Conservation (phyloP, 306 rosid species). For the Fragaria vesca region DNA sequence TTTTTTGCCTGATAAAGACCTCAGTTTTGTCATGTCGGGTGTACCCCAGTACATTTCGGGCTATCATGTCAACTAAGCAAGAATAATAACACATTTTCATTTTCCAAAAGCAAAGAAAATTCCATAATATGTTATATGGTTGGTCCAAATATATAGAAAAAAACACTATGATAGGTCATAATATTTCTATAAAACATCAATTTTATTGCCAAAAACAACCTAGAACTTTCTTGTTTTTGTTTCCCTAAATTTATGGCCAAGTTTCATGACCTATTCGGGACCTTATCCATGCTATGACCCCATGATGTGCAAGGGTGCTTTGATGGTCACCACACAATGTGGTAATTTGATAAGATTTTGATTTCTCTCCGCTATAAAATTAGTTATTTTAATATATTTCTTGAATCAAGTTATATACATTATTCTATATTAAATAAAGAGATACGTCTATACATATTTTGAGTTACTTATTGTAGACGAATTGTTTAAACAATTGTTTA, state of each 20-base stretch:
- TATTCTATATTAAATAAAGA: no score
- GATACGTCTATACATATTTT: no score
- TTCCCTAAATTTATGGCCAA: neutral
- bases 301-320: neutral
- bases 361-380: neutral
- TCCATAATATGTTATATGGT: neutral
- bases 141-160: conserved; percentile 6
- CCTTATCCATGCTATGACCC: neutral
- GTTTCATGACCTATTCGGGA: neutral
- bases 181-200: neutral
- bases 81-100: neutral
- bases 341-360: conserved; percentile 1
- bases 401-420: no score
- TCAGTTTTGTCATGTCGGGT: neutral
- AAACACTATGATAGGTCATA: neutral
- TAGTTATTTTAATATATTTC: no score
- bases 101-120: neutral
- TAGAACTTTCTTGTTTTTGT: neutral
- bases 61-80: neutral
- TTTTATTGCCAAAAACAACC: neutral
- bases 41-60: neutral
- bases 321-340: conserved; percentile 7
- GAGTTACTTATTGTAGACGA: no score
- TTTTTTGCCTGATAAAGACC: neutral
- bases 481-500: no score